These are phyloP conservation scores for Eucalyptus viminalis DNA, from an alignment of 345 rosid genomes.

Conservation along the genomic window DNA sequence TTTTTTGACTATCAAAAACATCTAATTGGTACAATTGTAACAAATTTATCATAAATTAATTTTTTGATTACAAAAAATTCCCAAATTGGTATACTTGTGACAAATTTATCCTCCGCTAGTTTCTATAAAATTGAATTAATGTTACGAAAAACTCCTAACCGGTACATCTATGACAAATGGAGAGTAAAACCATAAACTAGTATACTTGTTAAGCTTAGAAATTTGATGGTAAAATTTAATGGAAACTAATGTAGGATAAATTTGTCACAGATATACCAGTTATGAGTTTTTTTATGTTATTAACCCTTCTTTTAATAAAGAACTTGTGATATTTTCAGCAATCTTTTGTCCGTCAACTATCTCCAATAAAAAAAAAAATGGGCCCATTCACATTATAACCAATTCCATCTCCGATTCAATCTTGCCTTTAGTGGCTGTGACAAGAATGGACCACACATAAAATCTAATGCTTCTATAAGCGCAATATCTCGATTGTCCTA, in stretches of 20 bases:
- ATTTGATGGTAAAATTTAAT: no score
- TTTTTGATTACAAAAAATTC: no score
- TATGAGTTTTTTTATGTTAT: no score
- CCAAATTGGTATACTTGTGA: rapidly evolving
- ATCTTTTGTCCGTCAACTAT: background rate
- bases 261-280: no score
- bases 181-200: no score
- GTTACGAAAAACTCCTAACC: no score
- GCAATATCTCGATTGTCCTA: background rate
- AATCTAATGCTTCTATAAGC: background rate
- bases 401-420: background rate
- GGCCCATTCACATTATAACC: background rate
- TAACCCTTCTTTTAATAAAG: background rate
- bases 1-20: no score
- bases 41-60: rapidly evolving
- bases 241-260: no score
- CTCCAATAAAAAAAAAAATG: background rate
- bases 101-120: no score
- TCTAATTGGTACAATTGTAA: rapidly evolving
- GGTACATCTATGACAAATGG: no score
- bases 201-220: no score
- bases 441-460: background rate
- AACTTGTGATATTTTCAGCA: background rate
- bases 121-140: no score
- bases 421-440: background rate